Conservation (phyloP, 2,329 filamentous ascomycete species). For the Fusarium humuli region DNA sequence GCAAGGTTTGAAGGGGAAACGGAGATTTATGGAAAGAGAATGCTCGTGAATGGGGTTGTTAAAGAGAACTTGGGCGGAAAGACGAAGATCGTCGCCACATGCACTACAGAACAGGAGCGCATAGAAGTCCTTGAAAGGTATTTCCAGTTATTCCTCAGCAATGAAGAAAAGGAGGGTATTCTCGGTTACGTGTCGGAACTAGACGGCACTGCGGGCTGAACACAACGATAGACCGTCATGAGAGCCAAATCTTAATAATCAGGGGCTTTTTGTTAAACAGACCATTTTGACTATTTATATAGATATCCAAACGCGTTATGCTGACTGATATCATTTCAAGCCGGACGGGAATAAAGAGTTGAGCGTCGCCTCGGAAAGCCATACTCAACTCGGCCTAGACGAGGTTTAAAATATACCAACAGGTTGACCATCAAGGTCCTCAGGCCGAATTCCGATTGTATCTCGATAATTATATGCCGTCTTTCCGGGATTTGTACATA, state of each 20-base stretch:
- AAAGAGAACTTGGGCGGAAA: conserved; percentile 34
- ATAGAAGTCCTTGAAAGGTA: too few relatives aligned
- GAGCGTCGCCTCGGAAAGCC: too few relatives aligned
- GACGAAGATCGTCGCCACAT: too few relatives aligned
- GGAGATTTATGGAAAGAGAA: conserved; percentile 42
- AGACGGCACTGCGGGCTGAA: too few relatives aligned
- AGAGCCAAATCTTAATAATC: neutral
- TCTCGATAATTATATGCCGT: neutral
- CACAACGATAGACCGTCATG: neutral
- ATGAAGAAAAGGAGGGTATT: too few relatives aligned
- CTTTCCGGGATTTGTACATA: neutral
- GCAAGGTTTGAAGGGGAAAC: conserved; percentile 38
- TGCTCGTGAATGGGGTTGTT: conserved; percentile 40
- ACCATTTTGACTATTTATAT: too few relatives aligned
- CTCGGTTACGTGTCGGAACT: too few relatives aligned
- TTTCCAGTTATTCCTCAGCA: too few relatives aligned
- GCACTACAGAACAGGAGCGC: too few relatives aligned
- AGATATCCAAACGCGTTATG: too few relatives aligned
- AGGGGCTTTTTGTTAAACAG: neutral
- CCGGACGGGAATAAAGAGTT: too few relatives aligned
- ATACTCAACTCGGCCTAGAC: neutral
- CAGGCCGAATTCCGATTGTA: neutral
- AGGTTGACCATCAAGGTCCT: neutral
- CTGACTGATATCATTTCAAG: too few relatives aligned
- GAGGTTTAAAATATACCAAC: neutral